A percentile compares a stretch with the other conserved stretches of the same genome.
These are phyloP conservation scores for Aspergillaceae sp. DNA, from an alignment of 2,329 filamentous ascomycete genomes.

Conservation along the genomic window DNA sequence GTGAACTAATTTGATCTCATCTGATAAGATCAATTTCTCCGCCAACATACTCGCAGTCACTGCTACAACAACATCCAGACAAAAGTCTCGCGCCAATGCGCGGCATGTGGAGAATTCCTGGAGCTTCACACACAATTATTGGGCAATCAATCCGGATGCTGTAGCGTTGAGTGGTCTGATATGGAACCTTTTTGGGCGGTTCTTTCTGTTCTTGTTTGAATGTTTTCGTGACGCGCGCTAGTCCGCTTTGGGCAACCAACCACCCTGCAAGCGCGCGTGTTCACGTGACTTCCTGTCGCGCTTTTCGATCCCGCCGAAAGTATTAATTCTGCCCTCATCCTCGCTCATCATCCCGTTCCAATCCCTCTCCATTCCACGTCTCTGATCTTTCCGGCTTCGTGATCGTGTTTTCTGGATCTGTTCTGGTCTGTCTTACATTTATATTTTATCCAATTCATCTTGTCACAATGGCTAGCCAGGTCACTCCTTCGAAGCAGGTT, in stretches of 20 bases:
- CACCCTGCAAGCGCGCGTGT: constrained; percentile 15
- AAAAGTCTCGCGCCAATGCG: not conserved
- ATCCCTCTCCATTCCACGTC: constrained; percentile 9
- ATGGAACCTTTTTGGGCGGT: not conserved
- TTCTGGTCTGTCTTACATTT: constrained; percentile 14
- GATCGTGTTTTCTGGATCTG: constrained; percentile 1
- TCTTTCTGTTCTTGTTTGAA: no score
- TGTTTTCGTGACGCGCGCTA: not conserved
- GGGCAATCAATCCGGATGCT: constrained; percentile 9
- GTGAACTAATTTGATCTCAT: constrained; percentile 2
- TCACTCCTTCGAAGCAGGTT: constrained; percentile 68
- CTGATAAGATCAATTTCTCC: constrained; percentile 6
- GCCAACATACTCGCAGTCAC: no score
- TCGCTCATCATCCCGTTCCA: constrained; percentile 20
- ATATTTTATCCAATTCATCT: constrained; percentile 18
- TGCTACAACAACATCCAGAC: no score
- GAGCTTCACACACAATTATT: no score
- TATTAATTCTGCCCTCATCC: constrained; percentile 21
- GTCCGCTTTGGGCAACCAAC: not conserved
- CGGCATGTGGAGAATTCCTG: constrained; percentile 3
- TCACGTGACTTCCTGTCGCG: constrained; percentile 34
- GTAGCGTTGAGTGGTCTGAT: constrained; percentile 11
- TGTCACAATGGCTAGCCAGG: constrained; percentile 61
- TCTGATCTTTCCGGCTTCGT: not conserved
- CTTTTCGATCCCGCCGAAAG: constrained; percentile 12